Percentiles rank a stretch among this genome's conserved stretches.
Evolutionary conservation across 176 grass and related monocot species (phyloP).

Genomic region (Areca catechu): DNA sequence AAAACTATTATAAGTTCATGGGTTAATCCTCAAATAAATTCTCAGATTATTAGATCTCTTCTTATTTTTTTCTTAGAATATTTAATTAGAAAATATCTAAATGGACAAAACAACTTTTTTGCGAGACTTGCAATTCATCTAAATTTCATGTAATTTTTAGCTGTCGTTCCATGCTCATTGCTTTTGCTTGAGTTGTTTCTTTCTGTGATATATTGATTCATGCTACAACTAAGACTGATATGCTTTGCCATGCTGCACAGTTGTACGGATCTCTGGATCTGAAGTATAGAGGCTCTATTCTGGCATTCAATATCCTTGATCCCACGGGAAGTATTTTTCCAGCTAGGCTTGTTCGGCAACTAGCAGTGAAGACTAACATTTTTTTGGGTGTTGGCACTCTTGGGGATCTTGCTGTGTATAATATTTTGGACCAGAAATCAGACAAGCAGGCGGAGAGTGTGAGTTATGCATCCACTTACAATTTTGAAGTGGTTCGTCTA

Average conservation of each 20-base stretch:
- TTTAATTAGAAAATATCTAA: too few relatives aligned
- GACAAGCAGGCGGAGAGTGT: neutral
- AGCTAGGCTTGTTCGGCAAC: neutral
- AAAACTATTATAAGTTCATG: too few relatives aligned
- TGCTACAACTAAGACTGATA: too few relatives aligned
- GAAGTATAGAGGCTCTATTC: neutral
- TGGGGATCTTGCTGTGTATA: neutral
- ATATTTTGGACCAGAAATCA: neutral
- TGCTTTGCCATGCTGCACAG: neutral
- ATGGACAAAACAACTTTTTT: too few relatives aligned
- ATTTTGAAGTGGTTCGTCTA: neutral
- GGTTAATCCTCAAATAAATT: too few relatives aligned
- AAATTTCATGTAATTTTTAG: too few relatives aligned
- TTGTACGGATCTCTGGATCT: neutral
- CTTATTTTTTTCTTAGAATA: too few relatives aligned
- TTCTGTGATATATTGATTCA: too few relatives aligned
- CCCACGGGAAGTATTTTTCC: neutral
- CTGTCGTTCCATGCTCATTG: too few relatives aligned
- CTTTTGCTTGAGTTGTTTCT: too few relatives aligned
- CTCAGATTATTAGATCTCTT: too few relatives aligned
- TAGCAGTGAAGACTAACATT: neutral
- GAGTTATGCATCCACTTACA: neutral
- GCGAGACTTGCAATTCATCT: too few relatives aligned
- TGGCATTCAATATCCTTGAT: neutral
- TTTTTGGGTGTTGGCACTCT: constrained; percentile 1